Evolutionary conservation across 2,329 filamentous ascomycete species (phyloP), one percentile per base, ranked within the genome.

Genomic region (Harringtonia aguacate): DNA sequence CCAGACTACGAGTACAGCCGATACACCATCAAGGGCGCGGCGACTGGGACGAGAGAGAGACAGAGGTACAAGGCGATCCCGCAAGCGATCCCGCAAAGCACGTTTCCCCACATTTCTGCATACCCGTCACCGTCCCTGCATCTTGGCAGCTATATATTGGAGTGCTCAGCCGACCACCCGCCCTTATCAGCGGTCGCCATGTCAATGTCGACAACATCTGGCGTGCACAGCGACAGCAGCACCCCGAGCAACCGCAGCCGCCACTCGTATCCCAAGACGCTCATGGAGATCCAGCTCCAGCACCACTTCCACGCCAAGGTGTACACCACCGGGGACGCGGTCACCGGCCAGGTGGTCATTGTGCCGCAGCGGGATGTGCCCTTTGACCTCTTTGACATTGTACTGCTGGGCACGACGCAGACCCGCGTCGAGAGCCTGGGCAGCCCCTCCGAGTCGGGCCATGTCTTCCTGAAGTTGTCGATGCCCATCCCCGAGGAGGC

Each of bases 401-500:
- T 72, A 38, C 67, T 79, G 28, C 61, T 73, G 3, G 75, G 75
- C 39, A 61, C 59, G 38, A 65, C 68, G 45, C 68, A 62, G 55
- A 74, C 73, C 4, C 66, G 65, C 22, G 60, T 75, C 43, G 73
- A 77, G 46, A 68, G 69, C 52, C 60, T 73, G 50, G 68, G 65
- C 55, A 59, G 67, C 28, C 69, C 71, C 20, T 63, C 67, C 42
- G 61, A 67, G 41, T 68, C 68, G 18, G 65, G 64, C 20, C 70
- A 76, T 48, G 69, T 68, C 13, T 76, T 79, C 42, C 63, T 78
- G 52, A 75, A 75, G 61, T 59, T 75, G 48, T 61, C 65, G 43
- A 76, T 78, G 68, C 74, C 74, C 10, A 61, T 77, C 18, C 54
- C 62, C 12, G 62, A 64, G n/a, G 62, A 64, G 1, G 55, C 61